Evolutionary conservation across 331 rosid genomes (phyloP).

Genomic region (Prunus yedoensis): DNA sequence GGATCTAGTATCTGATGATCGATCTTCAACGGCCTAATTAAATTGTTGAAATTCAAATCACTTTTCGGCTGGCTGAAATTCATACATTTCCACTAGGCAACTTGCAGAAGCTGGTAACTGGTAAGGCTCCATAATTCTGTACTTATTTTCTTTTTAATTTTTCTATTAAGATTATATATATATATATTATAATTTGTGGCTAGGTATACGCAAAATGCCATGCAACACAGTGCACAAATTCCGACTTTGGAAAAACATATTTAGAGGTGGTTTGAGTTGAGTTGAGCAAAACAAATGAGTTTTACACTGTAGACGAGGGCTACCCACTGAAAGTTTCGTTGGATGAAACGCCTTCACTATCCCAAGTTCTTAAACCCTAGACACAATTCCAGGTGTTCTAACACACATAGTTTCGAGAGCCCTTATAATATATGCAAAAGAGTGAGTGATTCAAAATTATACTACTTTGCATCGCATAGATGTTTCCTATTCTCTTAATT

Average conservation of each 20-base stretch:
- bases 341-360: not conserved
- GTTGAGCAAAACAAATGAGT: not conserved
- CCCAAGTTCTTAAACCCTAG: not conserved
- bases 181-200: not conserved
- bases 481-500: not conserved
- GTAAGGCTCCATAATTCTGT: no score
- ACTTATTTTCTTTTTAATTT: no score
- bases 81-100: no score
- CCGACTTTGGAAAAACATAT: constrained; percentile 4
- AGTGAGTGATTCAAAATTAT: not conserved
- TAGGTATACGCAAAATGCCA: not conserved
- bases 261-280: constrained; percentile 11
- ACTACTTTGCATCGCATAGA: not conserved
- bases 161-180: no score
- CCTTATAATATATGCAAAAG: not conserved
- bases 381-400: not conserved
- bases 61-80: no score
- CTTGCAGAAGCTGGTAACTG: no score
- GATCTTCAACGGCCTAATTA: no score
- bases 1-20: no score
- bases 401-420: not conserved
- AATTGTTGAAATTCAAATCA: no score
- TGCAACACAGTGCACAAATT: constrained; percentile 1
- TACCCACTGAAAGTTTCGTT: not conserved
- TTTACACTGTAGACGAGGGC: not conserved